Percentiles rank a stretch among this genome's conserved stretches.
Conservation (phyloP, 768 basidiomycete genomes). For the Chalciporus pseudorubinellus region DNA sequence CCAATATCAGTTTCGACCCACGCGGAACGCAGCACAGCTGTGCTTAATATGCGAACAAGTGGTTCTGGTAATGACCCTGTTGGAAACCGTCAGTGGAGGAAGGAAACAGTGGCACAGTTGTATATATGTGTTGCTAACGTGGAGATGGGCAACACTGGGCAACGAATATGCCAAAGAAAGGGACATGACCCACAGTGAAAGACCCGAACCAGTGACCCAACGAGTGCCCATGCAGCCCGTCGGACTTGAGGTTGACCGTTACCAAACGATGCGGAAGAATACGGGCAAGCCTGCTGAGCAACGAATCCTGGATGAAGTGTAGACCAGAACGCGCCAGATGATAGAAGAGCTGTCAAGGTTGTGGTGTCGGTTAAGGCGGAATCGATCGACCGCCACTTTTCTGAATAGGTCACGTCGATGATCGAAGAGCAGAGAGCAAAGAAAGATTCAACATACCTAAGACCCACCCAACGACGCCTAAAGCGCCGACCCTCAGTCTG, state of each 20-base stretch:
- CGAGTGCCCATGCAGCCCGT: slow-evolving; percentile 65
- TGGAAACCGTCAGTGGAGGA: slow-evolving; percentile 12
- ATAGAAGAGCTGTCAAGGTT: slow-evolving; percentile 12
- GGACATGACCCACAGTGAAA: slow-evolving; percentile 41
- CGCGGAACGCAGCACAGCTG: slow-evolving; percentile 61
- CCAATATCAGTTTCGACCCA: slow-evolving; percentile 68
- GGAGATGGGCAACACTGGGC: background rate
- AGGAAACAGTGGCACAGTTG: background rate
- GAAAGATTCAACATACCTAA: slow-evolving; percentile 45
- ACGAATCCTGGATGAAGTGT: slow-evolving; percentile 50
- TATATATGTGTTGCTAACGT: background rate
- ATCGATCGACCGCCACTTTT: slow-evolving; percentile 13
- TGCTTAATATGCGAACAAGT: slow-evolving; percentile 48
- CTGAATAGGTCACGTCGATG: slow-evolving; percentile 10
- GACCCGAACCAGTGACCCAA: slow-evolving; percentile 40
- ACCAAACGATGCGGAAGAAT: slow-evolving; percentile 41
- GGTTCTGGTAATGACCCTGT: slow-evolving; percentile 25
- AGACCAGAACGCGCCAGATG: slow-evolving; percentile 55
- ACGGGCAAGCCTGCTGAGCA: slow-evolving; percentile 31
- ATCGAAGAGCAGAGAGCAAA: background rate
- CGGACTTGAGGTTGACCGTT: slow-evolving; percentile 69
- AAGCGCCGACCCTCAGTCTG: slow-evolving; percentile 62
- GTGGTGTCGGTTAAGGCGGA: slow-evolving; percentile 1
- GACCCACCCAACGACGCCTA: slow-evolving; percentile 64
- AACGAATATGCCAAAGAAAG: background rate